Base-by-base conservation (phyloP, 164 flowering plant genomes). In the Nymphaea colorata region DNA sequence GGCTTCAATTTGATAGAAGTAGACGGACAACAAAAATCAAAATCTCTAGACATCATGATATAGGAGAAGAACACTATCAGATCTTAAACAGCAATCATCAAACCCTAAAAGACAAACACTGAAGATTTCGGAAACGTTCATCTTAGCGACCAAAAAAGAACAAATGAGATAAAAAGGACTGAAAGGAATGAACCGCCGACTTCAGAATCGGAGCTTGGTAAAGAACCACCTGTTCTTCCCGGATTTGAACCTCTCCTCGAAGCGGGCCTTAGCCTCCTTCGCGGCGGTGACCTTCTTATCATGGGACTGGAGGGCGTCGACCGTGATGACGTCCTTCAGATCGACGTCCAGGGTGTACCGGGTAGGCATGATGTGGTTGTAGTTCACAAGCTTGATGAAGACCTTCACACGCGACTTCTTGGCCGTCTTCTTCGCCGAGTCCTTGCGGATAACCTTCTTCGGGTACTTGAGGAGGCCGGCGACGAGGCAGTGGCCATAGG, bases 321-420 rank as follows among this genome's bases (percentile, higher is more conserved):
- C 18, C 25, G 69, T 68, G 6, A 79, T 78, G 11, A 75, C 79
- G 42, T 83, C 84, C 76, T 79, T 83, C 64, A 83, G 76, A 66
- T 83, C 86, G 4, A 83, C 86, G 42, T 83, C 84, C 43, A 82
- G 83, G 11, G 83, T 81, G 83, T 80, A 83, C 8, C 83, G 74
- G 16, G 85, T 82, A 25, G 87, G 85, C 85, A 81, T 82, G 60
- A 79, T 68, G 72, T 84, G 86, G 44, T 75, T 73, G 66, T 75
- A 75, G 72, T 78, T 78, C 3, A 78, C 80, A 6, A 75, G 61
- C 68, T 75, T 72, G 51, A 78, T 51, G 70, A 78, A 75, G 4
- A 71, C 76, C 66, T 78, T 78, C 17, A 72, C 78, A 44, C 80
- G 41, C 8, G 78, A 75, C 41, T 78, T 78, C 78, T 75, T 70